Base-by-base conservation (phyloP, 2,329 filamentous ascomycete species). In the Colletotrichum sp. region DNA sequence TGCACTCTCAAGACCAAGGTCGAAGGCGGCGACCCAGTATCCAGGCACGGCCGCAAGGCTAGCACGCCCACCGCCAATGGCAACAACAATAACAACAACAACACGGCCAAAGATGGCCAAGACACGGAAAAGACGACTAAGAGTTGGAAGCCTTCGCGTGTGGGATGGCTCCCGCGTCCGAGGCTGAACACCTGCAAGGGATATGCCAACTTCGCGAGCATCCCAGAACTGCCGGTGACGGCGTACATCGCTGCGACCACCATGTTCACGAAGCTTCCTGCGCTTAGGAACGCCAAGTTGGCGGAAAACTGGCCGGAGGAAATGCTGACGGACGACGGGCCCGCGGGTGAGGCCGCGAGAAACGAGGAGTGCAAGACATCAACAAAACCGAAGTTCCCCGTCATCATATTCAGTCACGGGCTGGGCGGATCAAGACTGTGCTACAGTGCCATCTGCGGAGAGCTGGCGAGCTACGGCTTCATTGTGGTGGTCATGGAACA, bases 351-450 rank as follows among this genome's bases (percentile, higher is more conserved):
- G 71, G 69, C 78, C 52, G 61, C 86, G 87, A 73, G 77, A 22
- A 55, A 76, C 59, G 77, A 81, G 59, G 74, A 72, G 65, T 70
- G 22, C 65, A 67, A 30, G 27, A 77, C 78, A 2, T 70, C 79
- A 4, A 82, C 83, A 34, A 82, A 79, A 74, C 90, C 91, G 0
- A 85, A 77, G 6, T 94, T 93, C 75, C 92, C 92, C 2, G 84
- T 93, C 27, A 85, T 94, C 39, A 86, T 94, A 27, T 94, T 94
- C 82, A 93, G 90, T 79, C 92, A 94, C 81, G 92, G 92, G 0
- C 83, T 94, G 8, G 91, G 92, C 7, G 92, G 91, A 0, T 93
- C 90, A 3, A 84, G 91, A 63, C 93, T 91, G 4, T 90, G 89
- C 77, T 93, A 93, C 79, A 92, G 90, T 22, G 88, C 88, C 19